These are phyloP conservation scores for Lactifluus piperatus DNA, from an alignment of 768 basidiomycete species.

Conservation along the genomic window DNA sequence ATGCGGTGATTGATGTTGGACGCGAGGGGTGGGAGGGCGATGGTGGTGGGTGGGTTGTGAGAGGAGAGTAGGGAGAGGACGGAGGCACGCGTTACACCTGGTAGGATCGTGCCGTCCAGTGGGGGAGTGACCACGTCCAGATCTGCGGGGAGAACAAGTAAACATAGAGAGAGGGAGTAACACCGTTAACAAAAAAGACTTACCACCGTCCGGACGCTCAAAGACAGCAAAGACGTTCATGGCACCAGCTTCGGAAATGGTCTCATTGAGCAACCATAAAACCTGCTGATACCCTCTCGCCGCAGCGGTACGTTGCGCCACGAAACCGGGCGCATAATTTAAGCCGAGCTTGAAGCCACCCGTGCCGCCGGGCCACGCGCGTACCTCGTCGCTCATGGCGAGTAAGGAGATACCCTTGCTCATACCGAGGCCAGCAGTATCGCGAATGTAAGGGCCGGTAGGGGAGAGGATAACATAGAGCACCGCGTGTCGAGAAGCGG, in stretches of 20 bases:
- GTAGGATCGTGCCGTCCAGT: constrained; percentile 85
- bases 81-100: constrained; percentile 89
- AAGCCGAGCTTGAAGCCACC: constrained; percentile 41
- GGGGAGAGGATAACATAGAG: constrained; percentile 80
- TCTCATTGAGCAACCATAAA: constrained; percentile 40
- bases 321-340: constrained; percentile 28
- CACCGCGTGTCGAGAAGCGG: constrained; percentile 68
- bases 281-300: constrained; percentile 41
- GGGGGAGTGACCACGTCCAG: constrained; percentile 83
- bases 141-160: constrained; percentile 30
- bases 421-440: not conserved
- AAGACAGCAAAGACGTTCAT: constrained; percentile 46
- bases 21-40: constrained; percentile 31
- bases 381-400: constrained; percentile 37
- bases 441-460: constrained; percentile 42
- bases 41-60: constrained; percentile 37
- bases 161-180: constrained; percentile 24
- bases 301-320: constrained; percentile 39
- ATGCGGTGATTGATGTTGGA: constrained; percentile 36
- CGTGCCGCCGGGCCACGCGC: constrained; percentile 45
- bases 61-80: constrained; percentile 60
- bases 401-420: constrained; percentile 30
- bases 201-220: constrained; percentile 33
- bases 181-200: not conserved
- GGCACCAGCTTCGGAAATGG: constrained; percentile 31